Percentiles rank a stretch among this genome's conserved stretches.
Evolutionary conservation across 495 filamentous ascomycete species (phyloP).

Genomic region (Glarea lozoyensis): DNA sequence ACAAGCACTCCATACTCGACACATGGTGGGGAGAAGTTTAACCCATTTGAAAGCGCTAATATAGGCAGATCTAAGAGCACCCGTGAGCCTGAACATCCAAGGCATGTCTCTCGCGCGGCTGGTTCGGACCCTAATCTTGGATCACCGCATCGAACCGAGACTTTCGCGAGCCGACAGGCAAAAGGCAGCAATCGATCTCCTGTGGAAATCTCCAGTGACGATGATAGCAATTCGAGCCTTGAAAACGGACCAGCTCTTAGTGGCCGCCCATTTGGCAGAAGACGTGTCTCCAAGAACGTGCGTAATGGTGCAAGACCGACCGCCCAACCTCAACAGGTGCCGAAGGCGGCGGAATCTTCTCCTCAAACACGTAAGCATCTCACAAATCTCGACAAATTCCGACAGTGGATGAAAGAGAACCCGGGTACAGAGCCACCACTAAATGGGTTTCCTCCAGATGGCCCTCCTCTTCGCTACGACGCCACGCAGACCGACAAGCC

Average conservation of each 20-base stretch:
- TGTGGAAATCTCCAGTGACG: background rate
- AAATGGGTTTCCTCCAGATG: conserved; percentile 17
- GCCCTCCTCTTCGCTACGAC: conserved; percentile 8
- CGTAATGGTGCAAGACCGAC: background rate
- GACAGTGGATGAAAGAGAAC: conserved; percentile 15
- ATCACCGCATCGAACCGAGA: conserved; percentile 7
- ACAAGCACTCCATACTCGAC: conserved; percentile 62
- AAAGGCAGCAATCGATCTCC: background rate
- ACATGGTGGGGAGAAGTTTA: conserved; percentile 60
- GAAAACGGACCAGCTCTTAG: conserved; percentile 8
- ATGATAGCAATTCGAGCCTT: too few species aligned
- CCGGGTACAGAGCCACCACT: conserved; percentile 7
- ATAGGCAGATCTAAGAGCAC: conserved; percentile 32
- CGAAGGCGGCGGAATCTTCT: background rate
- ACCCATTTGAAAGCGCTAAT: conserved; percentile 34
- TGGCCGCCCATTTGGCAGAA: conserved; percentile 1
- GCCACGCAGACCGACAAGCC: conserved; percentile 8
- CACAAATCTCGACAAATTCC: conserved; percentile 8
- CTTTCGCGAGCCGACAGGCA: conserved; percentile 2
- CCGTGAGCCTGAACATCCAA: conserved; percentile 4
- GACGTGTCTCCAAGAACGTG: background rate
- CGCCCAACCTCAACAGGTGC: background rate
- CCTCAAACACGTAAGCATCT: conserved; percentile 10
- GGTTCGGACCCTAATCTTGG: conserved; percentile 14
- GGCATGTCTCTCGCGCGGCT: conserved; percentile 8